These are phyloP conservation scores for Lipomyces lipofer DNA, from an alignment of 805 yeast species.

Conservation along the genomic window DNA sequence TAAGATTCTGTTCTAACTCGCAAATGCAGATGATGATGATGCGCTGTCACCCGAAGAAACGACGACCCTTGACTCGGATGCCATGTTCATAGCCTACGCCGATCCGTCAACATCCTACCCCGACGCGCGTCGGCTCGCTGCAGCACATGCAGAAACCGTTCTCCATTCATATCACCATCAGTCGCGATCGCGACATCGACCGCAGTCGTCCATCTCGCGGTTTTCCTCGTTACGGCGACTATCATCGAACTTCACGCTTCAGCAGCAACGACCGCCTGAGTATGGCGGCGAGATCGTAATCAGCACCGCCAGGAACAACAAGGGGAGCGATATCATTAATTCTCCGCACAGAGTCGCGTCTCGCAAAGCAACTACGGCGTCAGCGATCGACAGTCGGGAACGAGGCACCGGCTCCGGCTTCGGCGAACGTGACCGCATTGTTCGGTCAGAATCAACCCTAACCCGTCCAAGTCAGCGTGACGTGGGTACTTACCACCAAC, in stretches of 20 bases:
- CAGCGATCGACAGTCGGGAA: not conserved
- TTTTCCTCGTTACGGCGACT: conserved; percentile 11
- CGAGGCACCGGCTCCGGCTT: no score
- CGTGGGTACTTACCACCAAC: no score
- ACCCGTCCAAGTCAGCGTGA: no score
- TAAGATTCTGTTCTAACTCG: not conserved
- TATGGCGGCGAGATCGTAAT: conserved; percentile 1
- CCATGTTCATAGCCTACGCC: conserved; percentile 22
- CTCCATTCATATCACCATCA: conserved; percentile 23
- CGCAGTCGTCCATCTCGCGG: not conserved
- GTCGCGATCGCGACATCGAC: not conserved
- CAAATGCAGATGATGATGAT: no score
- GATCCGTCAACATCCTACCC: conserved; percentile 17
- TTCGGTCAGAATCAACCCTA: no score
- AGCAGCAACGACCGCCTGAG: conserved; percentile 14
- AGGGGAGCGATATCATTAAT: no score
- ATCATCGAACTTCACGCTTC: conserved; percentile 13
- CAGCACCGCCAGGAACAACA: not conserved
- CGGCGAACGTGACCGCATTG: no score
- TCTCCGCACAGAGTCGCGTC: not conserved
- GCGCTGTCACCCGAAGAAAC: conserved; percentile 27
- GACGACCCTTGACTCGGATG: conserved; percentile 25
- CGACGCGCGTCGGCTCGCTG: conserved; percentile 14
- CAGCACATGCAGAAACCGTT: conserved; percentile 18
- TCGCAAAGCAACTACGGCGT: not conserved